These are phyloP conservation scores for Imleria badia DNA, from an alignment of 768 basidiomycete species.

Conservation along the genomic window DNA sequence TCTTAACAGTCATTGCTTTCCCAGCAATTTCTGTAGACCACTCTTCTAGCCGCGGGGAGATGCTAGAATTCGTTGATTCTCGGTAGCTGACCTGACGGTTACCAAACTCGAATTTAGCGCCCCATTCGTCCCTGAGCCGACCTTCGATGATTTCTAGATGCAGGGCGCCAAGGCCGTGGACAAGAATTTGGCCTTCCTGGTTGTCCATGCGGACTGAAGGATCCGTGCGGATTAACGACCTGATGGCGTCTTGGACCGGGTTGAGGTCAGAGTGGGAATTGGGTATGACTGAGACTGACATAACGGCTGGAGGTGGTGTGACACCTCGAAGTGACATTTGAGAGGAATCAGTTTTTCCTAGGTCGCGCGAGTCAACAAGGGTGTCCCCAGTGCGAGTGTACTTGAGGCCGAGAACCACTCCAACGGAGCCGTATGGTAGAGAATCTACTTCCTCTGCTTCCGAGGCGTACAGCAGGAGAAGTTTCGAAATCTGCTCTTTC, in stretches of 20 bases:
- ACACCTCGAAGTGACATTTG: constrained; percentile 58
- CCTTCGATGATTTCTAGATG: constrained; percentile 89
- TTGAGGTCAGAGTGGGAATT: constrained; percentile 76
- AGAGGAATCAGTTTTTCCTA: constrained; percentile 34
- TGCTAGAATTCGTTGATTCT: constrained; percentile 44
- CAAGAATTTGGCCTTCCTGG: constrained; percentile 80
- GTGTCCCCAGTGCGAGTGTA: constrained; percentile 89
- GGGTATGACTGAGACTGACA: constrained; percentile 81
- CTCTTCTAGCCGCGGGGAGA: constrained; percentile 34
- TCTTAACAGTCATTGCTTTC: constrained; percentile 46
- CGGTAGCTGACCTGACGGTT: constrained; percentile 78
- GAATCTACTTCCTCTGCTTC: constrained; percentile 74
- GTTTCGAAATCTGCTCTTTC: constrained; percentile 71
- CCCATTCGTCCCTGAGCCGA: constrained; percentile 80
- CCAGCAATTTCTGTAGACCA: constrained; percentile 70
- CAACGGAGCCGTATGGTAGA: constrained; percentile 79
- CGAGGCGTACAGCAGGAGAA: constrained; percentile 77
- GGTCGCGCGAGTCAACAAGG: constrained; percentile 52
- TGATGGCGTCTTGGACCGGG: constrained; percentile 74
- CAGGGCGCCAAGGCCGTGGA: constrained; percentile 81
- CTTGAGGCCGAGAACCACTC: constrained; percentile 80
- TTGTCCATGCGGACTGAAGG: constrained; percentile 81
- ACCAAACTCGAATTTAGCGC: constrained; percentile 74
- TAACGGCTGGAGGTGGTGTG: constrained; percentile 76
- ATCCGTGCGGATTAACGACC: constrained; percentile 76